Evolutionary conservation across 164 flowering plant species (phyloP).

Genomic region (Brasenia schreberi): DNA sequence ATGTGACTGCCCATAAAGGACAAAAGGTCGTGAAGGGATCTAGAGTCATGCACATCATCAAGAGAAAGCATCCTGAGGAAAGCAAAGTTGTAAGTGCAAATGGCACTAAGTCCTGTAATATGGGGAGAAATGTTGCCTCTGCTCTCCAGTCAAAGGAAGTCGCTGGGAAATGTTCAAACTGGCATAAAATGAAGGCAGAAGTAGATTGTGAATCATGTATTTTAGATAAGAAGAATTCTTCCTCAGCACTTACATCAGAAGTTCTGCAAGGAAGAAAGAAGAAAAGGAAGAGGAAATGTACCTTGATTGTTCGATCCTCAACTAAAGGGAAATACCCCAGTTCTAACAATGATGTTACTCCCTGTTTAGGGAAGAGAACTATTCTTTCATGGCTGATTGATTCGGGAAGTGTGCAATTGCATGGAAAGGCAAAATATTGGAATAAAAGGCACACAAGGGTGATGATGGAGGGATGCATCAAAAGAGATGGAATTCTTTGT

Average conservation of each 20-base stretch:
- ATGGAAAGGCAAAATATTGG: constrained; percentile 80
- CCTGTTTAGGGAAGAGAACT: constrained; percentile 73
- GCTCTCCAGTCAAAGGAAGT: background rate
- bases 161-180: background rate
- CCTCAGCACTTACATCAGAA: background rate
- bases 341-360: constrained; percentile 43
- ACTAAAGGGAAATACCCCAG: constrained; percentile 35
- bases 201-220: background rate
- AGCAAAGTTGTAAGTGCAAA: background rate
- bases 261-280: constrained; percentile 39
- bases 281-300: constrained; percentile 50
- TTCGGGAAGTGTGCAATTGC: constrained; percentile 46
- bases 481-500: constrained; percentile 90
- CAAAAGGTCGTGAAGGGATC: background rate
- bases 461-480: constrained; percentile 81
- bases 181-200: background rate
- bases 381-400: constrained; percentile 90
- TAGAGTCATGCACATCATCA: background rate
- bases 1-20: background rate
- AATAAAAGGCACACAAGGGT: constrained; percentile 47
- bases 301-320: constrained; percentile 64
- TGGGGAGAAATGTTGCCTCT: background rate
- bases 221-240: background rate
- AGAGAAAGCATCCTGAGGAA: background rate
- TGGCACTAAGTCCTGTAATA: background rate